Evolutionary conservation across 805 yeast species (phyloP).

Genomic region (Zygoascus biomembranicola): DNA sequence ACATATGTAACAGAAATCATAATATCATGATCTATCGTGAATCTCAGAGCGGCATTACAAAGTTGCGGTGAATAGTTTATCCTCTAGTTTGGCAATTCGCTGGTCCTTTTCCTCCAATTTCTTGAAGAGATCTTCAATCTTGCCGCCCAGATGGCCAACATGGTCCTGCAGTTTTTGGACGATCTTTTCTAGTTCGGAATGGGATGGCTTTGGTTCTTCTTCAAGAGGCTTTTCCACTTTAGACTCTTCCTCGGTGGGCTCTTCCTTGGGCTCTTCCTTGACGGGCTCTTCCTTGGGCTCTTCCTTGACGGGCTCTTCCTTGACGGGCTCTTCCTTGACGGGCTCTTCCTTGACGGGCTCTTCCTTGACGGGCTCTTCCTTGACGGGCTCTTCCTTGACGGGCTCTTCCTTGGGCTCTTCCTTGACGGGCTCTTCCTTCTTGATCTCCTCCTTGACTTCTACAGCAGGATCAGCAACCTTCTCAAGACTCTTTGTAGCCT

Average conservation of each 20-base stretch:
- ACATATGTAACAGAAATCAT: neutral
- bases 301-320: neutral
- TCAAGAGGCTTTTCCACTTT: neutral
- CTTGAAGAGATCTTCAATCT: constrained; percentile 16
- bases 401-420: neutral
- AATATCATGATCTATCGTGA: constrained; percentile 1
- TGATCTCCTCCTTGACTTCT: constrained; percentile 11
- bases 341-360: constrained; percentile 8
- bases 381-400: neutral
- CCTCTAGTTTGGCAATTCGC: constrained; percentile 17
- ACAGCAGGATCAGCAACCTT: constrained; percentile 12
- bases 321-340: constrained; percentile 2
- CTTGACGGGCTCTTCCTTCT: constrained; percentile 11
- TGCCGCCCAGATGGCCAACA: constrained; percentile 13
- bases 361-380: constrained; percentile 10
- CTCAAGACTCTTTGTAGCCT: neutral
- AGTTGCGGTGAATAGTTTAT: constrained; percentile 10
- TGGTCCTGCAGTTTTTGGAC: constrained; percentile 15
- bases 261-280: neutral
- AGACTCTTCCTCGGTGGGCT: neutral
- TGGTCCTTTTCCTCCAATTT: constrained; percentile 17
- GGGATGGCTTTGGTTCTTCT: neutral
- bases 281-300: neutral
- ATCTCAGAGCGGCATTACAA: neutral
- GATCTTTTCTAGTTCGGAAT: constrained; percentile 3